phyloP scores from a whole-genome alignment of 2,329 filamentous ascomycete genomes.

The Epichloe bromicola region DNA sequence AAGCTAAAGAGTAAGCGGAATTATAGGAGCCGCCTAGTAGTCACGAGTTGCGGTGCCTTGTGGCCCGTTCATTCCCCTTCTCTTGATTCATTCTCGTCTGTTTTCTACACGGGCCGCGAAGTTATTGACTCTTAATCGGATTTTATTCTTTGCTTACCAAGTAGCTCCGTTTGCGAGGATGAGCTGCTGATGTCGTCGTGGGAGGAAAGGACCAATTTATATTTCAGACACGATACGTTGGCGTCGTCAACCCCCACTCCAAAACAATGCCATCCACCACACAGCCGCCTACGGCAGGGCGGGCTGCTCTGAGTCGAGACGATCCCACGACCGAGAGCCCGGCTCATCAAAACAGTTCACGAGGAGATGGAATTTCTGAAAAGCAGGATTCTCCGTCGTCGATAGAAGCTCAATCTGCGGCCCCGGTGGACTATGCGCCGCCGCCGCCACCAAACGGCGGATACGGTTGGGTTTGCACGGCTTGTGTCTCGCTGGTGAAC shows the following conservation, averaged over 20 bases:
- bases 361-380: not conserved
- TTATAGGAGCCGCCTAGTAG: too few species aligned
- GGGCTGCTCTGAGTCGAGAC: not conserved
- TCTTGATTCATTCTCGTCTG: too few species aligned
- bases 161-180: too few species aligned
- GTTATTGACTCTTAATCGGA: too few species aligned
- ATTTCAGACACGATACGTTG: not conserved
- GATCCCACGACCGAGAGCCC: not conserved
- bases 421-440: conserved; percentile 2
- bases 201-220: not conserved
- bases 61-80: too few species aligned
- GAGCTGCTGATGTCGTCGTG: too few species aligned
- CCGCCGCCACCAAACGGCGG: conserved; percentile 42
- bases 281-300: not conserved
- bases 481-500: conserved; percentile 38
- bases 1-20: too few species aligned
- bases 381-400: not conserved
- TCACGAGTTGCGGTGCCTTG: too few species aligned
- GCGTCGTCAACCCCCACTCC: not conserved
- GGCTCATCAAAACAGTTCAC: not conserved
- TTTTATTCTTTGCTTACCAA: too few species aligned
- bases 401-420: not conserved
- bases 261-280: not conserved
- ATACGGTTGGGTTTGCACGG: conserved; percentile 36
- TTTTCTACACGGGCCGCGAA: too few species aligned